These are phyloP conservation scores for Chlorella sp. DNA, from an alignment of 139 green algal genomes.

Conservation along the genomic window DNA sequence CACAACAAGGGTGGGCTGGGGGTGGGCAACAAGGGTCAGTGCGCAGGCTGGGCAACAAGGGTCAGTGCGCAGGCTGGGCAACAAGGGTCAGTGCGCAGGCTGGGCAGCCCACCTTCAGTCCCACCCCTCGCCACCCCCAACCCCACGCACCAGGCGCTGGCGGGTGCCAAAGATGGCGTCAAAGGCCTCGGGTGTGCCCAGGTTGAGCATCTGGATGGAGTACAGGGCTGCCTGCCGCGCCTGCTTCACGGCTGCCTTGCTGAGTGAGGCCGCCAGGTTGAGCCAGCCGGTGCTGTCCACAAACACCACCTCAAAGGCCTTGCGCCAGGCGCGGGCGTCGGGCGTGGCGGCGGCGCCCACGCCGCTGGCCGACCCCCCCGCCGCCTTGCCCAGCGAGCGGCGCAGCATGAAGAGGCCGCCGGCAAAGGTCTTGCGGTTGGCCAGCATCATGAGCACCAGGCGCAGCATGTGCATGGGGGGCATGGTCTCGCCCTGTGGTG, in stretches of 20 bases:
- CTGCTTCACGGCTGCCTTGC: constrained; percentile 44
- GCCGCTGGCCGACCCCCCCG: not conserved
- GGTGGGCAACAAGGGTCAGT: too few relatives aligned
- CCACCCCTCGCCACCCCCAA: too few relatives aligned
- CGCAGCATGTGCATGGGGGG: constrained; percentile 66
- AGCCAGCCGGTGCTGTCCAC: constrained; percentile 69
- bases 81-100: too few relatives aligned
- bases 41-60: too few relatives aligned
- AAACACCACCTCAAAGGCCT: constrained; percentile 54
- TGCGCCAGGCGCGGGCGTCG: constrained; percentile 38
- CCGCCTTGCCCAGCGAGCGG: not conserved
- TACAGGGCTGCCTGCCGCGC: constrained; percentile 34
- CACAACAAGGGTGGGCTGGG: too few relatives aligned
- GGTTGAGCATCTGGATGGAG: constrained; percentile 54
- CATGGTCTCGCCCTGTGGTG: constrained; percentile 55
- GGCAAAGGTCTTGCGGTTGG: constrained; percentile 45
- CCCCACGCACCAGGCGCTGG: not conserved
- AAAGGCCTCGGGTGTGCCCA: constrained; percentile 61
- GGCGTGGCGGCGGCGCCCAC: constrained; percentile 12
- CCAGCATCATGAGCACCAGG: constrained; percentile 55
- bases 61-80: too few relatives aligned
- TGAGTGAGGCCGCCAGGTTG: constrained; percentile 66
- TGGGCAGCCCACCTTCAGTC: too few relatives aligned
- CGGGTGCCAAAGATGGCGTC: constrained; percentile 50
- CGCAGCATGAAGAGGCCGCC: constrained; percentile 56